Percentiles rank a stretch among this genome's conserved stretches.
Evolutionary conservation across 2,329 filamentous ascomycete species (phyloP).

Genomic region (Xylariomycetidae sp.): DNA sequence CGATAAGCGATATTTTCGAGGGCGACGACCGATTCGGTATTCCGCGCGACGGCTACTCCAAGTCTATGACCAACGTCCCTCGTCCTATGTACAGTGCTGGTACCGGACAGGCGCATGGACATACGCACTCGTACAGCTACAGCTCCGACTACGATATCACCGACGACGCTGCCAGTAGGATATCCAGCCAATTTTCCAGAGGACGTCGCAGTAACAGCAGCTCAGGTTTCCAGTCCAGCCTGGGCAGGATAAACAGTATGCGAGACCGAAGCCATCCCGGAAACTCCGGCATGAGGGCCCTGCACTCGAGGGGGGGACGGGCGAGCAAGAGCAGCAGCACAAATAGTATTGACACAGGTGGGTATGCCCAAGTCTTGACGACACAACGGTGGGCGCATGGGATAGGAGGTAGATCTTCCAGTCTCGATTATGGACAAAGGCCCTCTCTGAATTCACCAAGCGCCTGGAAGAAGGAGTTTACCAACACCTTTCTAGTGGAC

Average conservation of each 20-base stretch:
- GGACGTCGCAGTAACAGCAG: conserved; percentile 75
- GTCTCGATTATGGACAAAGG: conserved; percentile 62
- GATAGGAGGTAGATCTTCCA: conserved; percentile 56
- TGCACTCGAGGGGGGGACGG: conserved; percentile 53
- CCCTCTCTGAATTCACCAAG: conserved; percentile 24
- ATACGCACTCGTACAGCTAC: conserved; percentile 48
- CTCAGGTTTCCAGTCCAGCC: conserved; percentile 59
- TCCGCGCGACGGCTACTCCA: conserved; percentile 20
- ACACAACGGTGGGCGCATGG: conserved; percentile 54
- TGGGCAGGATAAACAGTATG: conserved; percentile 59
- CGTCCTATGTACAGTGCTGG: conserved; percentile 18
- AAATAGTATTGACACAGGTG: conserved; percentile 60
- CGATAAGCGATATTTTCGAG: conserved; percentile 24
- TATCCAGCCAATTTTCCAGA: conserved; percentile 47
- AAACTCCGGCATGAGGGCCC: conserved; percentile 32
- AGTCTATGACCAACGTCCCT: conserved; percentile 22
- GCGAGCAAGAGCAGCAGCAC: conserved; percentile 67
- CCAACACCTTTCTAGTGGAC: conserved; percentile 44
- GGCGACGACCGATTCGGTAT: conserved; percentile 27
- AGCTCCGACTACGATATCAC: conserved; percentile 55
- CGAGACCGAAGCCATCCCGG: conserved; percentile 39
- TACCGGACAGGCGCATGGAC: conserved; percentile 8
- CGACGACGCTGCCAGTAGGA: conserved; percentile 45
- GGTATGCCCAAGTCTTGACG: conserved; percentile 51
- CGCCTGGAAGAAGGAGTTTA: conserved; percentile 43